Base-by-base conservation (phyloP, 192 early-diverging fungal species). In the Kappamyces sp. region DNA sequence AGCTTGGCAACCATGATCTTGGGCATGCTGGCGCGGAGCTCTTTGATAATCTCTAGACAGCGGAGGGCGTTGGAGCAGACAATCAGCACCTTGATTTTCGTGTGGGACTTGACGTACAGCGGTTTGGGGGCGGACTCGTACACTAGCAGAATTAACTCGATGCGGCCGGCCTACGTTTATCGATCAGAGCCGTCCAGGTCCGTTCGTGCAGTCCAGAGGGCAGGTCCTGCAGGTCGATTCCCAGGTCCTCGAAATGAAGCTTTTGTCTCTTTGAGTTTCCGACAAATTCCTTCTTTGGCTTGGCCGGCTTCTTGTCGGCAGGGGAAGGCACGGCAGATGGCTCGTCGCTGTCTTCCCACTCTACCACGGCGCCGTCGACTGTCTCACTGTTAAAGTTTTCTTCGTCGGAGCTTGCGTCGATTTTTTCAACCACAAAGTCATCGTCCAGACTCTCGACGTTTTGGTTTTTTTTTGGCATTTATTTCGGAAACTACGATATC, bases 1-100 rank as follows among this genome's bases (percentile, higher is more conserved):
- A 90, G 64, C 72, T 90, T 90, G 23, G 71, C 85, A 32, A 88
- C 67, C 55, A 74, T 75, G 47, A 76, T 70, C 54, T 81, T 77
- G 31, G 72, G 68, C 9, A 83, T 69, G 40, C 72, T 67, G 34
- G 78, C 74, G 49, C 86, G 49, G 23, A 68, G 66, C 44, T 81
- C 69, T 36, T 58, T 58, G 39, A 75, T 72, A 37, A 90, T 62
- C 15, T 87, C 76, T 1, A 83, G 77, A 0, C 80, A 75, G 23
- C 86, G 75, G 40, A 86, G 70, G 10, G 86, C 87, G 51, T 79
- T 77, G 7, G 76, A 61, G 6, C 79, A 77, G 2, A 90, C 52
- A 51, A 89, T 71, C 49, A 89, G 61, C 6, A 66, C 47, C 43
- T 61, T 62, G 43, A 54, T 33, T 37, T 51, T 47, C 9, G 36